phyloP scores from a whole-genome alignment of 192 early-diverging fungal genomes.

The Paraglomus brasilianum region DNA sequence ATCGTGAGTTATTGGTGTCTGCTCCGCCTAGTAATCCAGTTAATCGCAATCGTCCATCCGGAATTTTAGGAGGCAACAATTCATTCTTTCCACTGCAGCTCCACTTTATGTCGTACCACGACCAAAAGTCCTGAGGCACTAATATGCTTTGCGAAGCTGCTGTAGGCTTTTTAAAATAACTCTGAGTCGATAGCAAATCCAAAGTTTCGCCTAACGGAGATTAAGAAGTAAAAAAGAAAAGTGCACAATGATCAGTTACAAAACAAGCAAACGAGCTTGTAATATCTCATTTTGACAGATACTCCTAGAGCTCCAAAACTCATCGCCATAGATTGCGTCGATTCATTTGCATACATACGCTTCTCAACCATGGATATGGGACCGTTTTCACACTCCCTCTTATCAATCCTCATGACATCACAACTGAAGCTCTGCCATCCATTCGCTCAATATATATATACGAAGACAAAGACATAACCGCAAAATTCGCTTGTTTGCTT shows the following conservation, averaged over 20 bases:
- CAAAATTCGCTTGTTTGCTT: too few species aligned
- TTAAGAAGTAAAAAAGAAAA: background rate
- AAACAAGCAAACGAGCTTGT: background rate
- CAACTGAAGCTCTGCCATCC: too few species aligned
- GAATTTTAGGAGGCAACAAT: background rate
- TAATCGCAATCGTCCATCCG: background rate
- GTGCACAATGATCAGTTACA: background rate
- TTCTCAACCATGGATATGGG: too few species aligned
- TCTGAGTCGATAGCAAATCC: background rate
- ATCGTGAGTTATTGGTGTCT: constrained; percentile 3
- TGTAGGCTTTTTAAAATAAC: background rate
- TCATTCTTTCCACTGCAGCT: background rate
- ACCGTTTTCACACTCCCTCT: too few species aligned
- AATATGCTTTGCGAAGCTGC: background rate
- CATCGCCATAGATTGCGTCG: too few species aligned
- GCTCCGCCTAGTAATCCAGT: constrained; percentile 29
- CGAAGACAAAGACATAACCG: too few species aligned
- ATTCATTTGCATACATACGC: too few species aligned
- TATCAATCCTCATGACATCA: too few species aligned
- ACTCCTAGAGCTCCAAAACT: too few species aligned
- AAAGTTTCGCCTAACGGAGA: background rate
- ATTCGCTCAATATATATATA: too few species aligned
- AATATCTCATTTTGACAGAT: background rate
- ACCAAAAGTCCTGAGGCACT: constrained; percentile 4
- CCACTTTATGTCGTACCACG: constrained; percentile 24